Conservation (phyloP, 2,329 filamentous ascomycete species). For the Emericellopsis atlantica region DNA sequence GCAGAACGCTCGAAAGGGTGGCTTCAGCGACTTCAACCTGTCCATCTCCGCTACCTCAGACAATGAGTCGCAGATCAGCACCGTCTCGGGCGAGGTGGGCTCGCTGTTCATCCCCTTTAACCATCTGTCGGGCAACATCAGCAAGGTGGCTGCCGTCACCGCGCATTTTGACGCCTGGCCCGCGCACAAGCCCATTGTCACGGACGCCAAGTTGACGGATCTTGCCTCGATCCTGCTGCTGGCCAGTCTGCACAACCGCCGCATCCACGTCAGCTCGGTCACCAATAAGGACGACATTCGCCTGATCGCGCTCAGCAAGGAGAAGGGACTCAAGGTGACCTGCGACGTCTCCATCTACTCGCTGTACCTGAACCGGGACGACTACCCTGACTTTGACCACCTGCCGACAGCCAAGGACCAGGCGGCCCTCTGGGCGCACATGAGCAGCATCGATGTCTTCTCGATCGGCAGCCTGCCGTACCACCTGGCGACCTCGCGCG, state of each 20-base stretch:
- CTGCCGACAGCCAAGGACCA: slow-evolving; percentile 59
- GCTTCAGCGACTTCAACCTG: slow-evolving; percentile 69
- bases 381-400: slow-evolving; percentile 54
- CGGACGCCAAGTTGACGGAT: slow-evolving; percentile 69
- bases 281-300: slow-evolving; percentile 69
- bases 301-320: slow-evolving; percentile 65
- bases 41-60: slow-evolving; percentile 61
- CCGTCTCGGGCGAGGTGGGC: slow-evolving; percentile 61
- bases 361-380: slow-evolving; percentile 59
- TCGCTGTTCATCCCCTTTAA: slow-evolving; percentile 78
- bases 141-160: slow-evolving; percentile 68
- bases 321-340: slow-evolving; percentile 70
- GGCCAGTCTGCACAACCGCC: slow-evolving; percentile 65
- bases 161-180: slow-evolving; percentile 72
- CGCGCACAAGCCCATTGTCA: slow-evolving; percentile 65
- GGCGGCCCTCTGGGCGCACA: slow-evolving; percentile 59
- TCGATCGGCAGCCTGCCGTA: slow-evolving; percentile 69
- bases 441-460: slow-evolving; percentile 65
- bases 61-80: slow-evolving; percentile 64
- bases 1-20: slow-evolving; percentile 53
- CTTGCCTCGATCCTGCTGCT: slow-evolving; percentile 69
- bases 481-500: slow-evolving; percentile 50
- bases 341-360: slow-evolving; percentile 75
- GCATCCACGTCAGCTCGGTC: slow-evolving; percentile 69
- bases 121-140: slow-evolving; percentile 69